Percentiles rank a stretch among this genome's conserved stretches.
Conservation (phyloP, 345 rosid genomes). For the Physaria fendleri region DNA sequence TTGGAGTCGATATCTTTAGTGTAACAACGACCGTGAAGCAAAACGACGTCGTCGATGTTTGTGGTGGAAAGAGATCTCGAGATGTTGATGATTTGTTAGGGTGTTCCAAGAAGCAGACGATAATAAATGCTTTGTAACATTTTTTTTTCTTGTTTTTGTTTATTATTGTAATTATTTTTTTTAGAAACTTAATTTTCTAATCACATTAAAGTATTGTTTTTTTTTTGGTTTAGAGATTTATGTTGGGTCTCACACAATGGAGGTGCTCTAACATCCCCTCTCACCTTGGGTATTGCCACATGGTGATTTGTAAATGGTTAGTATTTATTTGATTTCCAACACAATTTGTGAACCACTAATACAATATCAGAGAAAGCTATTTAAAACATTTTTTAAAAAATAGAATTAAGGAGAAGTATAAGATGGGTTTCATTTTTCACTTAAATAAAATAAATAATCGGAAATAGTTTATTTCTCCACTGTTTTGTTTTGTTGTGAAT, state of each 20-base stretch:
- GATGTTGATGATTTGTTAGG: slow-evolving; percentile 54
- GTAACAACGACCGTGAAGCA: slow-evolving; percentile 39
- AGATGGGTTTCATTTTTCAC: not conserved
- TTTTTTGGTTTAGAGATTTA: no score
- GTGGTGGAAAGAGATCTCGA: slow-evolving; percentile 53
- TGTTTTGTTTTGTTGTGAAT: not conserved
- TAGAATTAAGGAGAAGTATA: not conserved
- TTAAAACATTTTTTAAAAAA: not conserved
- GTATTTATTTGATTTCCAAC: no score
- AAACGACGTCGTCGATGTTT: slow-evolving; percentile 35
- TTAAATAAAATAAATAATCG: not conserved
- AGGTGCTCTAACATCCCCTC: no score
- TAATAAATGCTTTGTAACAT: slow-evolving; percentile 61
- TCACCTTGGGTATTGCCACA: no score
- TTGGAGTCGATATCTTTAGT: slow-evolving; percentile 64
- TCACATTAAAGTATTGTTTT: no score
- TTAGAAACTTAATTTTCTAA: no score
- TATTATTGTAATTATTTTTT: no score
- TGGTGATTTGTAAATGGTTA: no score
- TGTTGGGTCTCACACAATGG: no score
- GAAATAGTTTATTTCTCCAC: not conserved
- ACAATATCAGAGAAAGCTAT: not conserved
- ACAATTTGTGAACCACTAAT: no score
- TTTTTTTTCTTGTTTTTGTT: not conserved
- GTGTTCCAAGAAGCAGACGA: slow-evolving; percentile 62